Conservation (phyloP, 2,329 filamentous ascomycete genomes). For the Clonostachys sp. region DNA sequence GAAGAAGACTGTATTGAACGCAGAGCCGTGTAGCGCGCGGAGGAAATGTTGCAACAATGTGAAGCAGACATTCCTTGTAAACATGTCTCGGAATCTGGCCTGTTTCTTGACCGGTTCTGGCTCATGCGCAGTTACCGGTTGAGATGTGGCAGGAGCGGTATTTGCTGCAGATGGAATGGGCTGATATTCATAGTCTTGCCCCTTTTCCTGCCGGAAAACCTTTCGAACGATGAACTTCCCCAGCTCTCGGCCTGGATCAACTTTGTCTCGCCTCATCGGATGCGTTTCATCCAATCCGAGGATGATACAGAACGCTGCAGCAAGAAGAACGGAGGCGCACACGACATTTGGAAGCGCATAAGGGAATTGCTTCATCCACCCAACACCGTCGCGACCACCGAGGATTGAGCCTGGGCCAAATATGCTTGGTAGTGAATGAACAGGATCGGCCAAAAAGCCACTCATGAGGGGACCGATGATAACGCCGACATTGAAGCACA, state of each 20-base stretch:
- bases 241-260: constrained; percentile 4
- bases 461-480: constrained; percentile 31
- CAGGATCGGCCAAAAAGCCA: constrained; percentile 13
- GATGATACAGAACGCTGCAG: constrained; percentile 9
- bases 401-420: constrained; percentile 11
- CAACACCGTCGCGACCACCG: constrained; percentile 8
- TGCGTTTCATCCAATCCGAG: constrained; percentile 14
- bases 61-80: background rate
- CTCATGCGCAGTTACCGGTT: background rate
- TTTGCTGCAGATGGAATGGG: background rate
- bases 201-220: background rate
- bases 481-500: constrained; percentile 42
- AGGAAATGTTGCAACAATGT: background rate
- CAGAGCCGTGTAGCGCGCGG: background rate
- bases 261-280: constrained; percentile 2
- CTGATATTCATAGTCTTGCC: background rate
- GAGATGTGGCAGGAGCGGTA: background rate
- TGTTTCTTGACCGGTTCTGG: background rate
- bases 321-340: constrained; percentile 6
- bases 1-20: constrained; percentile 15
- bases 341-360: constrained; percentile 13
- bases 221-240: background rate
- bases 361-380: constrained; percentile 11
- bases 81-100: background rate
- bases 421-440: constrained; percentile 6